phyloP scores from a whole-genome alignment of 148 eudicot species.

The Silene uniflora region DNA sequence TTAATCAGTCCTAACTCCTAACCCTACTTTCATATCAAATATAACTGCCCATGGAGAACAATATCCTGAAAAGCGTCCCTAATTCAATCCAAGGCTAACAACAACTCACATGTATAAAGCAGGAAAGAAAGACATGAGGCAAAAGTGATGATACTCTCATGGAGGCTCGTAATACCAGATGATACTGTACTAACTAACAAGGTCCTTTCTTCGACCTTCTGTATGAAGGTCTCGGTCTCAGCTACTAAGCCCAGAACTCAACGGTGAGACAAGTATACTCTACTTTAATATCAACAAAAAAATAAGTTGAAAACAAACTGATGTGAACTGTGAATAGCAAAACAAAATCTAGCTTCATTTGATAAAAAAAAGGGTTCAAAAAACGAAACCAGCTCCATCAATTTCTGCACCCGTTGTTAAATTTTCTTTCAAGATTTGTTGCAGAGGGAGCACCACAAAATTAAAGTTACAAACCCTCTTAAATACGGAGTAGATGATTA shows the following conservation, averaged over 20 bases:
- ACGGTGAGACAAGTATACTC: neutral
- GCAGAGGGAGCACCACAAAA: neutral
- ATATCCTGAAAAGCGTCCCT: neutral
- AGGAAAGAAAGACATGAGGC: too few relatives aligned
- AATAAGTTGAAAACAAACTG: neutral
- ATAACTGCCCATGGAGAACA: neutral
- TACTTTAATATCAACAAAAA: neutral
- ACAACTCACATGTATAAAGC: neutral
- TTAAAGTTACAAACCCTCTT: slow-evolving; percentile 6
- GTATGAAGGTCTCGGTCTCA: too few relatives aligned
- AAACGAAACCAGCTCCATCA: neutral
- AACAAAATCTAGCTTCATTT: neutral
- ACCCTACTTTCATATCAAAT: neutral
- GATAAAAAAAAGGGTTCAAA: neutral
- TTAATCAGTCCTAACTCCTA: neutral
- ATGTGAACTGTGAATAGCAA: neutral
- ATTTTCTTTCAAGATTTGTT: neutral
- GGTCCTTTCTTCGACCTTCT: neutral
- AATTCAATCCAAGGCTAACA: slow-evolving; percentile 3
- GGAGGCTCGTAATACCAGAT: too few relatives aligned
- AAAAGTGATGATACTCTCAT: too few relatives aligned
- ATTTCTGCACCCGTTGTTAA: neutral
- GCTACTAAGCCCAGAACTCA: too few relatives aligned
- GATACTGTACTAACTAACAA: too few relatives aligned
- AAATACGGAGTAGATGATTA: neutral